phyloP scores from a whole-genome alignment of 345 rosid species.

The Linum lewisii region DNA sequence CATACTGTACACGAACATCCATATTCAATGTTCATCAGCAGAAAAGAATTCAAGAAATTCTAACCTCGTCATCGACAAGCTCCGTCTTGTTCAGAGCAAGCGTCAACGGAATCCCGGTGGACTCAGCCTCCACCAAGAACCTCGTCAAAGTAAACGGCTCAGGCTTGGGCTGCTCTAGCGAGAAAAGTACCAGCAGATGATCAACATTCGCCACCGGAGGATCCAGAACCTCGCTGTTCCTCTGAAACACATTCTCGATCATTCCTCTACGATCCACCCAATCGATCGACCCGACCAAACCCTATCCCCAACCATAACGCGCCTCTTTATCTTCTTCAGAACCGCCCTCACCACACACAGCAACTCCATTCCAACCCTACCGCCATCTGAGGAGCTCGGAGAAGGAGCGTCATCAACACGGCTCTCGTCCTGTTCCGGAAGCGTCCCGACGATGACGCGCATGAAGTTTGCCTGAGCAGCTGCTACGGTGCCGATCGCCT shows the following conservation, averaged over 20 bases:
- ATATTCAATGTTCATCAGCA: neutral
- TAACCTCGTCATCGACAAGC: slow-evolving; percentile 59
- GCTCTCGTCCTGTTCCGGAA: no score
- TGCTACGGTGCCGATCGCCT: slow-evolving; percentile 74
- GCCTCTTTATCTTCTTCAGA: slow-evolving; percentile 84
- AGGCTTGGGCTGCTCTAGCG: slow-evolving; percentile 62
- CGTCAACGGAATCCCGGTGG: slow-evolving; percentile 64
- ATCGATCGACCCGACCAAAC: slow-evolving; percentile 84
- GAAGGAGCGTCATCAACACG: slow-evolving; percentile 2
- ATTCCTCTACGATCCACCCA: slow-evolving; percentile 79
- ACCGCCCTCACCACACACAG: slow-evolving; percentile 86
- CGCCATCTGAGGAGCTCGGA: slow-evolving; percentile 11
- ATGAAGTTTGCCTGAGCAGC: slow-evolving; percentile 96
- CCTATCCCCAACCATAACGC: slow-evolving; percentile 80
- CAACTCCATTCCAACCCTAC: slow-evolving; percentile 48
- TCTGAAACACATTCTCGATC: slow-evolving; percentile 80
- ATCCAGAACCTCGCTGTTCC: slow-evolving; percentile 51
- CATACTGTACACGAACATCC: no score
- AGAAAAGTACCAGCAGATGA: slow-evolving; percentile 67
- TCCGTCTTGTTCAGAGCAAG: slow-evolving; percentile 75
- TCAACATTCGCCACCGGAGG: slow-evolving; percentile 94
- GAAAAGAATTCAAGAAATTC: neutral
- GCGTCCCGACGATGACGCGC: slow-evolving; percentile 62
- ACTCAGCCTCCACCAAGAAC: slow-evolving; percentile 85
- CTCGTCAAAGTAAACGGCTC: slow-evolving; percentile 76